Evolutionary conservation across 805 yeast genomes (phyloP), one percentile per base, ranked within the genome.

Genomic region (Nakazawaea laoshanensis): DNA sequence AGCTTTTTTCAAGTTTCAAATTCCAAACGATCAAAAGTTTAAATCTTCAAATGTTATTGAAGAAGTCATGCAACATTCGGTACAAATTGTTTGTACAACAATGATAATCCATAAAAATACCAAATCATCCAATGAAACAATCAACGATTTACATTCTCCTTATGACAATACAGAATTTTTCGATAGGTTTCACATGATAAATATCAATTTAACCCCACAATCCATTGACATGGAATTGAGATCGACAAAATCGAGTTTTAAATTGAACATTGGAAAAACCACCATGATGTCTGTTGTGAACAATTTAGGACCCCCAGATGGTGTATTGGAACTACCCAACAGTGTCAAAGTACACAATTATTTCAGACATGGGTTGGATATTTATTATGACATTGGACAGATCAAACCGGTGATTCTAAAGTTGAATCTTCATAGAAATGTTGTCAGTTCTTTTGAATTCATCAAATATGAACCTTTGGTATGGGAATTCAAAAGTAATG

Each of bases 291-390:
- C 65, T 15, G 50, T 72, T 1, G 41, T 74, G 6, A 49, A 55
- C 13, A 44, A 53, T 0, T 48, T 75, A 14, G 82, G 82, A 0
- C 74, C 77, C 2, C 81, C 83, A 0, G 71, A 70, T 29, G 77
- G 68, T 29, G 58, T 56, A 4, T 61, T 72, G 39, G 29, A 20
- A n/a, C 19, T 9, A 9, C 33, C 42, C 4, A 41, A 42, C 15
- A 48, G 47, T 38, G 26, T 26, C 5, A 60, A 65, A 30, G 68
- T 74, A 41, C 80, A 75, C 48, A 75, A 74, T 45, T 75, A 75
- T 46, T 75, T 64, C 47, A 47, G 59, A 15, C 58, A 47, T 41
- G 83, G 83, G 0, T 50, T 74, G 25, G 83, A 75, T 47, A 47
- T 74, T 7, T 49, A 74, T 16, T 75, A 71, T 48, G 63, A 64